These are phyloP conservation scores for Tribonema minus DNA, from an alignment of 108 stramenopile genomes.

Conservation along the genomic window DNA sequence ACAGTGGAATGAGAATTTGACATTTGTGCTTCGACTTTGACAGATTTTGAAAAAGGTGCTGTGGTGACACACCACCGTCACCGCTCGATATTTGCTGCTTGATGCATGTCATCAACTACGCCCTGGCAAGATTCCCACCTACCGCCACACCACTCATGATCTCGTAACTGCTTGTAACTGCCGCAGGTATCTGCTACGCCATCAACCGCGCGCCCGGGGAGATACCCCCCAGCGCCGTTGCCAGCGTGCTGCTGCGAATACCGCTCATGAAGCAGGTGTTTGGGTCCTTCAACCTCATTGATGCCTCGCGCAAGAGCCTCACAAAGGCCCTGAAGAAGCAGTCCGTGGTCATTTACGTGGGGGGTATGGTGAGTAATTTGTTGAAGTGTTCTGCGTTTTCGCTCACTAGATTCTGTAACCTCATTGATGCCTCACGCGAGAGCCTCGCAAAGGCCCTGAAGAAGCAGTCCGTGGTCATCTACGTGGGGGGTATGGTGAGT, in stretches of 20 bases:
- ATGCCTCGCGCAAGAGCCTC: constrained; percentile 16
- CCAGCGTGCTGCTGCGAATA: constrained; percentile 12
- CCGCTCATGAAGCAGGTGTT: constrained; percentile 40
- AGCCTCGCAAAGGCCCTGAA: constrained; percentile 3
- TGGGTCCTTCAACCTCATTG: constrained; percentile 27
- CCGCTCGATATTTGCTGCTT: no score
- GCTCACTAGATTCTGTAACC: background rate
- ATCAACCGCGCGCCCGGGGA: constrained; percentile 20
- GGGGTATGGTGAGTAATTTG: constrained; percentile 38
- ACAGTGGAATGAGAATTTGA: no score
- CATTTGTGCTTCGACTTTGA: no score
- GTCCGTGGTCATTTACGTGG: constrained; percentile 31
- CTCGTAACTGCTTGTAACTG: no score
- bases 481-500: constrained; percentile 41
- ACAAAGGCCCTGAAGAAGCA: background rate
- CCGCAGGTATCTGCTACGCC: constrained; percentile 33
- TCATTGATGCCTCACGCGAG: constrained; percentile 21
- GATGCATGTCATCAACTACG: no score
- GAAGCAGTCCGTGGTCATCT: constrained; percentile 11
- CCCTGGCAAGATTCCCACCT: no score
- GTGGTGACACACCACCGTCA: no score
- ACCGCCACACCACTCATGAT: no score
- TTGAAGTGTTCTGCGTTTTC: constrained; percentile 11
- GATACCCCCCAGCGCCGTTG: constrained; percentile 18
- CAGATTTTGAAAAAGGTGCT: no score